phyloP scores from a whole-genome alignment of 1,139 yeast genomes.

The Wickerhamomyces sp. region DNA sequence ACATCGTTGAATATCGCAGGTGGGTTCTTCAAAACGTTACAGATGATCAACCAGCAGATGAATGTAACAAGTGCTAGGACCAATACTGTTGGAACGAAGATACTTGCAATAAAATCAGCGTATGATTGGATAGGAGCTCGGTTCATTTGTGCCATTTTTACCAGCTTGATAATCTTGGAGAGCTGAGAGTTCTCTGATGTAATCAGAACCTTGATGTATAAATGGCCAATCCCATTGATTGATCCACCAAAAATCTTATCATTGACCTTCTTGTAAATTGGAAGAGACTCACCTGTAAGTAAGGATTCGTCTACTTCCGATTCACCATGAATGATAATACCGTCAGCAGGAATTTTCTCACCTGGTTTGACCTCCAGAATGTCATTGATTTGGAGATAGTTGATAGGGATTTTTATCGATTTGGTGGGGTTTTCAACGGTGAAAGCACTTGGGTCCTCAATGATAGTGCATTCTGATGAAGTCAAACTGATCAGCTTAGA shows the following conservation, averaged over 20 bases:
- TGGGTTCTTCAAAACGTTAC: constrained; percentile 34
- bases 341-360: constrained; percentile 88
- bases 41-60: constrained; percentile 53
- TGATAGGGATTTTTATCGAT: constrained; percentile 48
- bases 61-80: constrained; percentile 61
- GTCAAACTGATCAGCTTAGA: constrained; percentile 74
- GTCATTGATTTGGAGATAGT: constrained; percentile 73
- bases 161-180: constrained; percentile 79
- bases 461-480: constrained; percentile 70
- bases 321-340: constrained; percentile 66
- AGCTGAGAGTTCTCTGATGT: constrained; percentile 84
- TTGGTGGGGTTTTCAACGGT: constrained; percentile 8
- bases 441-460: constrained; percentile 28
- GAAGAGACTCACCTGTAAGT: constrained; percentile 84
- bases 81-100: constrained; percentile 78
- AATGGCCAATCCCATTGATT: constrained; percentile 70
- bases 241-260: constrained; percentile 84
- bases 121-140: constrained; percentile 88
- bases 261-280: constrained; percentile 58
- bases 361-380: constrained; percentile 80
- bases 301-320: constrained; percentile 85
- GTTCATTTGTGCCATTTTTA: constrained; percentile 82
- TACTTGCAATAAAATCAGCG: constrained; percentile 81
- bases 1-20: constrained; percentile 55
- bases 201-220: constrained; percentile 61